phyloP scores from a whole-genome alignment of 495 filamentous ascomycete species.

The Lepraria neglecta region DNA sequence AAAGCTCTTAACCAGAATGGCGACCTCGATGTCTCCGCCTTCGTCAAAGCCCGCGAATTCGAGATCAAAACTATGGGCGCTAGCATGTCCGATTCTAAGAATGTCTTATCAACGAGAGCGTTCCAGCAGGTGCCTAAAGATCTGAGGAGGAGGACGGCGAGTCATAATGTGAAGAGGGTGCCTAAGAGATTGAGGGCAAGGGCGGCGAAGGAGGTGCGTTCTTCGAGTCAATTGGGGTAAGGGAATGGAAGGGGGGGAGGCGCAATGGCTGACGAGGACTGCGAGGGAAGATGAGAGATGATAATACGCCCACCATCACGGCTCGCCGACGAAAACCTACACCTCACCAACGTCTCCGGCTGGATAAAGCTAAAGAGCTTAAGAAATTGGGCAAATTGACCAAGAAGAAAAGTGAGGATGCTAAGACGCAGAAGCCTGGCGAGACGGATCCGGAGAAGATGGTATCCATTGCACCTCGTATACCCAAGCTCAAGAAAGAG shows the following conservation, averaged over 20 bases:
- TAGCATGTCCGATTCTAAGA: conserved; percentile 68
- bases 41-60: conserved; percentile 73
- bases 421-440: conserved; percentile 33
- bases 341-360: conserved; percentile 65
- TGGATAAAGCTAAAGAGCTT: conserved; percentile 72
- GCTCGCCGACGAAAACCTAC: conserved; percentile 64
- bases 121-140: conserved; percentile 85
- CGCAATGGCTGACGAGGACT: conserved; percentile 13
- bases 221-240: background rate
- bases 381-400: conserved; percentile 53
- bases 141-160: conserved; percentile 79
- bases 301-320: conserved; percentile 83
- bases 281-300: conserved; percentile 60
- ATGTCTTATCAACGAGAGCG: conserved; percentile 60
- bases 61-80: conserved; percentile 80
- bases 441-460: conserved; percentile 31
- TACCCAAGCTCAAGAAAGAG: conserved; percentile 66
- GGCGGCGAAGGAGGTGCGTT: conserved; percentile 62
- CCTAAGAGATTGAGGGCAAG: conserved; percentile 66
- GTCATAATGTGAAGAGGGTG: conserved; percentile 91
- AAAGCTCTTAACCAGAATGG: conserved; percentile 67
- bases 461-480: conserved; percentile 38
- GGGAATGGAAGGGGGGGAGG: background rate
- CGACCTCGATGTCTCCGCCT: conserved; percentile 72
- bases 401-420: conserved; percentile 39